A percentile compares a stretch with the other conserved stretches of the same genome.
phyloP scores from a whole-genome alignment of 176 grass and related monocot species.

The Lolium multiflorum region DNA sequence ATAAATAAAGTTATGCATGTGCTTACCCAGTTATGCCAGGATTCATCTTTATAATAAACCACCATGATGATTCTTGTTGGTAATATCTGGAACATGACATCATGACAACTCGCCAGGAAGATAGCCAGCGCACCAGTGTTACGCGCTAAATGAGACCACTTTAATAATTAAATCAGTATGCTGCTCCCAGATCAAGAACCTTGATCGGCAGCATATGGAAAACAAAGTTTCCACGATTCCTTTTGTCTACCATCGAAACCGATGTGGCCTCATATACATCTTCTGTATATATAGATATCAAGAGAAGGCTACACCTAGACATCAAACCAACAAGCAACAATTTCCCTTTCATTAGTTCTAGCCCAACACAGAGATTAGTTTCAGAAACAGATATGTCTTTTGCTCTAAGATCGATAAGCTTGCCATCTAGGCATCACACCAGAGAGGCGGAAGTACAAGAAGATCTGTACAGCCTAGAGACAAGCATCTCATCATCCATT shows the following conservation, averaged over 20 bases:
- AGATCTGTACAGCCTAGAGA: not conserved
- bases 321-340: not conserved
- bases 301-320: not conserved
- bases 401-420: constrained; percentile 39
- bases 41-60: not conserved
- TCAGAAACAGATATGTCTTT: constrained; percentile 14
- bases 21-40: not conserved
- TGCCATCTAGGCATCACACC: constrained; percentile 47
- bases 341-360: not conserved
- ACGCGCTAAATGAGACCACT: not conserved
- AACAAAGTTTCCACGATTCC: not conserved
- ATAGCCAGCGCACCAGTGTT: not conserved
- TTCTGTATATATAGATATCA: constrained; percentile 35
- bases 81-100: constrained; percentile 29
- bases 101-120: not conserved
- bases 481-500: constrained; percentile 33
- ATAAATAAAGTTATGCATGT: constrained; percentile 4
- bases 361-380: constrained; percentile 7
- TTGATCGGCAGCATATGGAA: constrained; percentile 15
- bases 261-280: not conserved
- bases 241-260: constrained; percentile 15
- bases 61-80: constrained; percentile 21
- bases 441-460: constrained; percentile 28
- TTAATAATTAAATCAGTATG: not conserved
- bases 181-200: constrained; percentile 6